A percentile compares a stretch with the other conserved stretches of the same genome.
These are phyloP conservation scores for Leccinum truebloodii DNA, from an alignment of 768 basidiomycete genomes.

Conservation along the genomic window DNA sequence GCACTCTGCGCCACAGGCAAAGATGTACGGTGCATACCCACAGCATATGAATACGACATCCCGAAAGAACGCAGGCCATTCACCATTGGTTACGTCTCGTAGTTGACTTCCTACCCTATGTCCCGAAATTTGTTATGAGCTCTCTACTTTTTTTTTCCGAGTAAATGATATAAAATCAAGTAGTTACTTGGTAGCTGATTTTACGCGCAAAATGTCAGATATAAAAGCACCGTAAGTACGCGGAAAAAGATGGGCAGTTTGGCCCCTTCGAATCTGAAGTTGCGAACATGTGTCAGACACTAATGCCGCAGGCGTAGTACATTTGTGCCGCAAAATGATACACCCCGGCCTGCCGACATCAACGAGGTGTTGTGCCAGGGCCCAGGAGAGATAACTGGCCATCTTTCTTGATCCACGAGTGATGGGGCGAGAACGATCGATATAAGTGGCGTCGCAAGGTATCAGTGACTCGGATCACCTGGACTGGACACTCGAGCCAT, in stretches of 20 bases:
- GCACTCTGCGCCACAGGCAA: too few relatives aligned
- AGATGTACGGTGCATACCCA: too few relatives aligned
- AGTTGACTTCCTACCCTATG: background rate
- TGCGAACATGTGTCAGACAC: background rate
- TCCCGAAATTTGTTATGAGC: background rate
- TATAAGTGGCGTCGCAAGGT: constrained; percentile 5
- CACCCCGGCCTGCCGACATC: constrained; percentile 9
- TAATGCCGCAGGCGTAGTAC: background rate
- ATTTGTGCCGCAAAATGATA: constrained; percentile 7
- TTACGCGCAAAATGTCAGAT: too few relatives aligned
- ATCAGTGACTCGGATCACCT: constrained; percentile 5
- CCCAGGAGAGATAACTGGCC: background rate
- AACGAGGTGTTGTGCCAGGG: constrained; percentile 18
- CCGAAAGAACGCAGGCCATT: too few relatives aligned
- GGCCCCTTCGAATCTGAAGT: background rate
- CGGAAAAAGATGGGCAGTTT: too few relatives aligned
- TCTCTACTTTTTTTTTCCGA: background rate
- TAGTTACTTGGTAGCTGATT: background rate
- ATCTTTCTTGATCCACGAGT: background rate
- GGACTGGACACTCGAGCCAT: constrained; percentile 4
- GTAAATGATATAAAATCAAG: background rate
- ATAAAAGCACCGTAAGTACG: too few relatives aligned
- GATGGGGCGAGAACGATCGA: constrained; percentile 14
- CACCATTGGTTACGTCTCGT: too few relatives aligned
- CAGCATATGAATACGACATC: too few relatives aligned